phyloP scores from a whole-genome alignment of 2,329 filamentous ascomycete species.

The Talaromyces sp. region DNA sequence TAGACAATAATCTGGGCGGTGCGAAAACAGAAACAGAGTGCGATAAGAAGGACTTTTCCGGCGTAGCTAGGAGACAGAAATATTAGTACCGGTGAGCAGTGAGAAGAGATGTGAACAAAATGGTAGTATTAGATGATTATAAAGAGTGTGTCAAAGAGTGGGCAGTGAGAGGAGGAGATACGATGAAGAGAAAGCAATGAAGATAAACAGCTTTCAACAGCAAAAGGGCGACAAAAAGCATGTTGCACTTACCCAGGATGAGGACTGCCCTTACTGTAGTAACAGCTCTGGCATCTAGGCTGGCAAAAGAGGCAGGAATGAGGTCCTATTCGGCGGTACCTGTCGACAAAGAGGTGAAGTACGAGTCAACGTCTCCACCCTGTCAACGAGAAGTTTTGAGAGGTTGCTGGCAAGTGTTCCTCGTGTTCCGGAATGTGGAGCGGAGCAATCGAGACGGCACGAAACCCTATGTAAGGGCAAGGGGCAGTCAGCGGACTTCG shows the following conservation, averaged over 20 bases:
- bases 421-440: slow-evolving; percentile 38
- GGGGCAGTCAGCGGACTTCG: slow-evolving; percentile 35
- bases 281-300: slow-evolving; percentile 46
- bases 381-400: slow-evolving; percentile 31
- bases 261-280: slow-evolving; percentile 42
- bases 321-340: slow-evolving; percentile 36
- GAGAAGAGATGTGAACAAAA: not conserved
- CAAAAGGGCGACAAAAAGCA: slow-evolving; percentile 13
- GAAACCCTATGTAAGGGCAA: slow-evolving; percentile 40
- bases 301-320: slow-evolving; percentile 39
- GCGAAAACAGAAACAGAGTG: slow-evolving; percentile 23
- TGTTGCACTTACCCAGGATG: slow-evolving; percentile 39
- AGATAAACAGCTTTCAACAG: slow-evolving; percentile 20
- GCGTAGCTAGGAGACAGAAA: slow-evolving; percentile 31
- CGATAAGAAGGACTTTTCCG: slow-evolving; percentile 23
- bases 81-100: slow-evolving; percentile 25
- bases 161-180: slow-evolving; percentile 5
- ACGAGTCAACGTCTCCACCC: slow-evolving; percentile 49
- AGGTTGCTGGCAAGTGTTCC: slow-evolving; percentile 27
- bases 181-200: slow-evolving; percentile 20
- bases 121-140: not conserved
- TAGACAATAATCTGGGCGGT: slow-evolving; percentile 40
- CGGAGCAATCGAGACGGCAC: slow-evolving; percentile 31
- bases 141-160: not conserved
- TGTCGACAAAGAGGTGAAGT: slow-evolving; percentile 40